Percentiles rank a stretch among this genome's conserved stretches.
phyloP scores from a whole-genome alignment of 2,329 filamentous ascomycete species.

The Domatiomyces globalis region DNA sequence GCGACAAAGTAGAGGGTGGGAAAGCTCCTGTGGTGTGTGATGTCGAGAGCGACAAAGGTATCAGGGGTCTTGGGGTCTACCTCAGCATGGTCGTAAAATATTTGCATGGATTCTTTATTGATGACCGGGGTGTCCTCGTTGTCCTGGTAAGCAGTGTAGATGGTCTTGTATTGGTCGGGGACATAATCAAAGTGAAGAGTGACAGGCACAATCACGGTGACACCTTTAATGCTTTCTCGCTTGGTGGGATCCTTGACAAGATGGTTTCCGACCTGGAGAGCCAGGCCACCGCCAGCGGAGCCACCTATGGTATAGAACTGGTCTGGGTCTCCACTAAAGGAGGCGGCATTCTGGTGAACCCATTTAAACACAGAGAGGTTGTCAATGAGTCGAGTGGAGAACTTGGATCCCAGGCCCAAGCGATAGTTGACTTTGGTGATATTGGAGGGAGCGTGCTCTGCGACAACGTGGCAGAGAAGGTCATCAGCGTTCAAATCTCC shows the following conservation, averaged over 20 bases:
- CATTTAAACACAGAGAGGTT: conserved; percentile 14
- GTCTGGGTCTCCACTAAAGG: too few relatives aligned
- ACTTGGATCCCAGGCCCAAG: conserved; percentile 14
- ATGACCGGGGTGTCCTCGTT: neutral
- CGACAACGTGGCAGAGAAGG: conserved; percentile 21
- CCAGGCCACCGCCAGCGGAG: conserved; percentile 28
- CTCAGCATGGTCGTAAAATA: conserved; percentile 10
- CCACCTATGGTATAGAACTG: too few relatives aligned
- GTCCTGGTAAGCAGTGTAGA: conserved; percentile 23
- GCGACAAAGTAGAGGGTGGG: conserved; percentile 15
- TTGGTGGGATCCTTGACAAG: conserved; percentile 25
- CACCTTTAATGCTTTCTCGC: conserved; percentile 24
- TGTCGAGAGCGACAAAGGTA: conserved; percentile 12
- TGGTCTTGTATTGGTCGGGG: conserved; percentile 23
- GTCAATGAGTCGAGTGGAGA: conserved; percentile 14
- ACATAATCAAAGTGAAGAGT: conserved; percentile 26
- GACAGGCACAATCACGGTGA: conserved; percentile 25
- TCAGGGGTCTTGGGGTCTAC: conserved; percentile 11
- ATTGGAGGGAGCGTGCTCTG: conserved; percentile 21
- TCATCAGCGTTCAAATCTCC: conserved; percentile 26
- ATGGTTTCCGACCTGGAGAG: conserved; percentile 25
- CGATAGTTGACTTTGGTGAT: conserved; percentile 27
- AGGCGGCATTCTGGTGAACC: too few relatives aligned
- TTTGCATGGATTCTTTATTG: conserved; percentile 10
- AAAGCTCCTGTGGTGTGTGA: conserved; percentile 16